A percentile compares a stretch with the other conserved stretches of the same genome.
Conservation (phyloP, 768 basidiomycete genomes). For the Cystofilobasidium capitatum region DNA sequence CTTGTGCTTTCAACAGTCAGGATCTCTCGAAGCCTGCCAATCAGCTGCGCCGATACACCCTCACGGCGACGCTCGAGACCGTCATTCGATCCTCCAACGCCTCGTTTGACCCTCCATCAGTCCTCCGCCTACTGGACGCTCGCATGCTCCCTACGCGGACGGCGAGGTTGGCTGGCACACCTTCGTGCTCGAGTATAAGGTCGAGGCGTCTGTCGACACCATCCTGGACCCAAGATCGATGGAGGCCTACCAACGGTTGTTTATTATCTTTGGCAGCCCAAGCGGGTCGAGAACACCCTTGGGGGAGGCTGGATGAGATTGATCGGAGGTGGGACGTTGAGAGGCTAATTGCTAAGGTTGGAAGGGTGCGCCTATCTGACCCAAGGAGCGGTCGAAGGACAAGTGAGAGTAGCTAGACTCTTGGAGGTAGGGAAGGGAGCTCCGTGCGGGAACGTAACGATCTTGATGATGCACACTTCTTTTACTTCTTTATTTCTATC, state of each 20-base stretch:
- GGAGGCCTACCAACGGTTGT: slow-evolving; percentile 79
- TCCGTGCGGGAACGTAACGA: too few relatives aligned
- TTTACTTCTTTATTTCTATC: too few relatives aligned
- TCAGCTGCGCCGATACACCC: slow-evolving; percentile 88
- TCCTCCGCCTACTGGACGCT: slow-evolving; percentile 85
- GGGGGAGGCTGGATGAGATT: slow-evolving; percentile 76
- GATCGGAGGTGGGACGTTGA: slow-evolving; percentile 53
- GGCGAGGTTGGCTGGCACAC: slow-evolving; percentile 99
- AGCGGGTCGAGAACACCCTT: slow-evolving; percentile 72
- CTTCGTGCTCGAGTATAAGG: slow-evolving; percentile 95
- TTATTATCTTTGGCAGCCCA: slow-evolving; percentile 92
- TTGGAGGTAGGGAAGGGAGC: too few relatives aligned
- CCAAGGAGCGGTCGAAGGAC: background rate
- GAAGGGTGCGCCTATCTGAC: too few relatives aligned
- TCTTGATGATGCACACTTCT: too few relatives aligned
- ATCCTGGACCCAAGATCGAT: slow-evolving; percentile 81
- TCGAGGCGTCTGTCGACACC: slow-evolving; percentile 91
- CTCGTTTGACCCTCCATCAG: slow-evolving; percentile 69
- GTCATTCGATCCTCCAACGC: slow-evolving; percentile 90
- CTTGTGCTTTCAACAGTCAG: slow-evolving; percentile 51
- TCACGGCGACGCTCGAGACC: slow-evolving; percentile 89
- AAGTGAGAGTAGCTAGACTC: too few relatives aligned
- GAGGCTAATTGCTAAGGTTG: too few relatives aligned
- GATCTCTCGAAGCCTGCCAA: slow-evolving; percentile 81
- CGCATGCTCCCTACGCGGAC: slow-evolving; percentile 92